Evolutionary conservation across 768 basidiomycete genomes (phyloP), one percentile per base, ranked within the genome.

Genomic region (Russula compacta): DNA sequence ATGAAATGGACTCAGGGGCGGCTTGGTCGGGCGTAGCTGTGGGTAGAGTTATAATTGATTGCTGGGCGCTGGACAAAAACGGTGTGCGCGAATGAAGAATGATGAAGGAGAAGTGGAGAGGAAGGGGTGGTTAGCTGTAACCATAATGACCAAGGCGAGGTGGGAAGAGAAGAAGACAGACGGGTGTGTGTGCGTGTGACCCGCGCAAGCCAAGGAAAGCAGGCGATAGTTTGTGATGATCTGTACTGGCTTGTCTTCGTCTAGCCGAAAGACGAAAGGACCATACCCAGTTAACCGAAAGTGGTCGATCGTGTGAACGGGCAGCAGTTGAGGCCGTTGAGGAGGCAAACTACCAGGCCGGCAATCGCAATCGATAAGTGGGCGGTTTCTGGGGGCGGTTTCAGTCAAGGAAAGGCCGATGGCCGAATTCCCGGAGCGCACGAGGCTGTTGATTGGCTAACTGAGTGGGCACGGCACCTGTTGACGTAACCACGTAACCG

Each of bases 361-460:
- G 8, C 6, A 21, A 33, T 29, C 2, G 15, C 21, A 12, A 52
- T 36, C 35, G 35, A 36, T 42, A 44, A 53, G 14, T 55, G 62
- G 43, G 64, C 64, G 64, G 59, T 50, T 66, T 66, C 63, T 64
- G 62, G n/a, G n/a, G n/a, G n/a, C n/a, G n/a, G n/a, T n/a, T n/a
- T n/a, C n/a, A n/a, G n/a, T 64, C 61, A 64, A 56, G 50, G 54
- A 33, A 61, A 51, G 38, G 36, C 19, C 8, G 32, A 21, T 43
- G 14, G 52, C 61, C 61, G 40, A n/a, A 17, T 29, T 12, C 57
- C 56, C 50, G 61, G 61, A 11, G 51, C 33, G 52, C 61, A 63
- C 61, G 61, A 58, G 61, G 58, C 56, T n/a, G n/a, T 6, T 2
- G 12, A 12, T 17, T 5, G 42, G n/a, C 50, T 10, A 38, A 46